These are phyloP conservation scores for Nematocida sp. DNA, from an alignment of 371 early-diverging fungal genomes.

Conservation along the genomic window DNA sequence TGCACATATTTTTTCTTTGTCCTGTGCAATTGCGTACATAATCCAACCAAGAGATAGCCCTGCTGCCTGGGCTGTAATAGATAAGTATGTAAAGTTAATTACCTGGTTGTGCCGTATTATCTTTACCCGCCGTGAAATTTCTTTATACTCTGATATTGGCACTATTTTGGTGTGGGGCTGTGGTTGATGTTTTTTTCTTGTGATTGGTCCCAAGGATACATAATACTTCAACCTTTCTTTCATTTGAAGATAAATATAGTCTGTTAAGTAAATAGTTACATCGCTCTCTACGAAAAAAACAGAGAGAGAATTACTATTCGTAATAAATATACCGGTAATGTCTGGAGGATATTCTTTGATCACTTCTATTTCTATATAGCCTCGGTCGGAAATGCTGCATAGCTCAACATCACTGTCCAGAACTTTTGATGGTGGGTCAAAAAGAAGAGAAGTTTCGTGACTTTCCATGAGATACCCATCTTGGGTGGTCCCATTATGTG, in stretches of 20 bases:
- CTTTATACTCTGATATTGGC: conserved; percentile 36
- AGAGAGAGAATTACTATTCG: conserved; percentile 59
- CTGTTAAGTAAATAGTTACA: conserved; percentile 62
- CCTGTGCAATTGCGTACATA: conserved; percentile 22
- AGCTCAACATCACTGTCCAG: conserved; percentile 7
- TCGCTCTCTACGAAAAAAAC: conserved; percentile 61
- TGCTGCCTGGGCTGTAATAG: conserved; percentile 36
- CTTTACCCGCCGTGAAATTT: conserved; percentile 45
- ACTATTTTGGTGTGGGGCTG: conserved; percentile 19
- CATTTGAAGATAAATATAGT: conserved; percentile 64
- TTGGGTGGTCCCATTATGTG: background rate
- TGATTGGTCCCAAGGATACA: conserved; percentile 35
- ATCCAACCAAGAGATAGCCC: conserved; percentile 62
- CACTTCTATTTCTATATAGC: conserved; percentile 50
- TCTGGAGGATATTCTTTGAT: conserved; percentile 36
- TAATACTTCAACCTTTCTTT: conserved; percentile 54
- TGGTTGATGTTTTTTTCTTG: conserved; percentile 2
- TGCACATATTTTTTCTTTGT: conserved; percentile 8
- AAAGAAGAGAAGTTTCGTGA: conserved; percentile 22
- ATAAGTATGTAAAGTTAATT: conserved; percentile 51
- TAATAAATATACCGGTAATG: conserved; percentile 58
- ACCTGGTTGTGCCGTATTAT: conserved; percentile 51
- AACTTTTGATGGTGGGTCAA: conserved; percentile 41
- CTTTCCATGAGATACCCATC: conserved; percentile 34
- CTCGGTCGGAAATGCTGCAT: background rate